Evolutionary conservation across 176 grass and related monocot genomes (phyloP).

Genomic region (Bothriochloa decipiens): DNA sequence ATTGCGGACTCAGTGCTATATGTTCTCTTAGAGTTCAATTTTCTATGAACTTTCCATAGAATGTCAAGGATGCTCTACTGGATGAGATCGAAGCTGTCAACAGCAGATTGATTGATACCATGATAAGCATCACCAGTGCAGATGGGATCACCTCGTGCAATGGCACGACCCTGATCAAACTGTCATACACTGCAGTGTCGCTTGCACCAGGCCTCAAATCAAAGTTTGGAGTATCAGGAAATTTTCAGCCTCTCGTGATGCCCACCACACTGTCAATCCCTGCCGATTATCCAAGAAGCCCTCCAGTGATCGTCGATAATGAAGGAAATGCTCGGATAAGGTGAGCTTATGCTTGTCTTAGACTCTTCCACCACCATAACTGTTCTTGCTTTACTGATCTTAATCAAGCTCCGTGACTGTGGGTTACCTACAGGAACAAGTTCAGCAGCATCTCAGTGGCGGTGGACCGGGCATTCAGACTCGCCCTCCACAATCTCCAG

Average conservation of each 20-base stretch:
- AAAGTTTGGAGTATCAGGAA: background rate
- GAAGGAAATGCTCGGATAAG: background rate
- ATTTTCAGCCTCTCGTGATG: background rate
- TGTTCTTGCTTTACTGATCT: background rate
- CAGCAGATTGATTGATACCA: constrained; percentile 26
- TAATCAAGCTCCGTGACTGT: background rate
- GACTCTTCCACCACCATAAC: background rate
- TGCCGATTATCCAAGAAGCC: constrained; percentile 35
- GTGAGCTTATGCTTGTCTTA: background rate
- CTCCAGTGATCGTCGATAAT: constrained; percentile 6
- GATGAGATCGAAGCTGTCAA: constrained; percentile 38
- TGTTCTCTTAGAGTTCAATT: background rate
- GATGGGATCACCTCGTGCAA: background rate
- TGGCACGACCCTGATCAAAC: constrained; percentile 6
- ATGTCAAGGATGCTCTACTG: constrained; percentile 10
- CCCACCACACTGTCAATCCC: constrained; percentile 13
- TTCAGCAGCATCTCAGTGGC: background rate
- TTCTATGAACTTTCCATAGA: background rate
- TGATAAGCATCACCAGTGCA: constrained; percentile 1
- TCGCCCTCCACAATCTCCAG: background rate
- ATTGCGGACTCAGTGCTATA: background rate
- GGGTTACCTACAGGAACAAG: background rate
- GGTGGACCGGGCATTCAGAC: background rate
- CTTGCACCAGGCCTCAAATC: background rate
- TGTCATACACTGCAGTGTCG: constrained; percentile 12